Evolutionary conservation across 2,329 filamentous ascomycete genomes (phyloP).

Genomic region (Chaetomiaceae sp.): DNA sequence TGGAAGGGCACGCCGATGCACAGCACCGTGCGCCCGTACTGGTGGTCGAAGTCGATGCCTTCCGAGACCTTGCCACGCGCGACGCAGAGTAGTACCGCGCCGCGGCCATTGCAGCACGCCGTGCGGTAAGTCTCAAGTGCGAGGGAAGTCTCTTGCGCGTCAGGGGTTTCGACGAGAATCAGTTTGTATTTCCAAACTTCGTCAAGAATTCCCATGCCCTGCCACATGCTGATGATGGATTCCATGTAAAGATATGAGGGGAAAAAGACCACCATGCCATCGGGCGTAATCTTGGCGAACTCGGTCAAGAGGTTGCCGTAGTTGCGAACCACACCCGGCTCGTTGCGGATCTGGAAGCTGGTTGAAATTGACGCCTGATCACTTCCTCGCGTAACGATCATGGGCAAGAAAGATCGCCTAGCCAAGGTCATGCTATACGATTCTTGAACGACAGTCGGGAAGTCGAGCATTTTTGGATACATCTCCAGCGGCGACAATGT

Average conservation of each 20-base stretch:
- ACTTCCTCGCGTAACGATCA: constrained; percentile 93
- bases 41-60: constrained; percentile 98
- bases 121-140: constrained; percentile 96
- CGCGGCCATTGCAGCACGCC: constrained; percentile 93
- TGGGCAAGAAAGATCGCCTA: constrained; percentile 88
- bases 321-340: constrained; percentile 93
- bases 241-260: constrained; percentile 99
- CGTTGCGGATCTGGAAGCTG: constrained; percentile 90
- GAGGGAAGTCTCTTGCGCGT: constrained; percentile 93
- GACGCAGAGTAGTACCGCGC: constrained; percentile 89
- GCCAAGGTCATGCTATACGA: constrained; percentile 97
- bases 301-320: constrained; percentile 92
- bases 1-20: constrained; percentile 98
- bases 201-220: constrained; percentile 95
- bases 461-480: constrained; percentile 98
- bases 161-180: constrained; percentile 94
- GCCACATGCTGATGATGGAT: constrained; percentile 98
- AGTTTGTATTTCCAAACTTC: constrained; percentile 99
- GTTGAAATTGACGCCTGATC: constrained; percentile 93
- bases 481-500: constrained; percentile 97
- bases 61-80: constrained; percentile 96
- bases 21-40: constrained; percentile 91
- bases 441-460: constrained; percentile 87
- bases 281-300: constrained; percentile 92
- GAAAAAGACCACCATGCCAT: constrained; percentile 99